These are phyloP conservation scores for Ascochyta fabae DNA, from an alignment of 2,329 filamentous ascomycete genomes.

Conservation along the genomic window DNA sequence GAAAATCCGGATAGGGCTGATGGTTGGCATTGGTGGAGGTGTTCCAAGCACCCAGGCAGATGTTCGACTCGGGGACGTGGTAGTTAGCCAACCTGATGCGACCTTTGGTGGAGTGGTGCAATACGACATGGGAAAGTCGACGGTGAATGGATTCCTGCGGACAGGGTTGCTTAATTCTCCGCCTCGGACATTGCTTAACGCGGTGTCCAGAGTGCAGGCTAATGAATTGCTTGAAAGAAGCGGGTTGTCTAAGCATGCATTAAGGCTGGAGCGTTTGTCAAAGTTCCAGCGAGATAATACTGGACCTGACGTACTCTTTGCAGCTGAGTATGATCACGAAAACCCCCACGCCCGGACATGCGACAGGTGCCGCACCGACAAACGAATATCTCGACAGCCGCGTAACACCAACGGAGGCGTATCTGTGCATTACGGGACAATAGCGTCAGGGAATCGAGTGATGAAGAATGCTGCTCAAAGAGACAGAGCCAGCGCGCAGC, in stretches of 20 bases:
- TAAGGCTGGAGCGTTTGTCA: background rate
- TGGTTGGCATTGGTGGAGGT: conserved; percentile 54
- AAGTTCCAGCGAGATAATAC: background rate
- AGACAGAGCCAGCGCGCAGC: conserved; percentile 16
- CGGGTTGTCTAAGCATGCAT: background rate
- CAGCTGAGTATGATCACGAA: conserved; percentile 1
- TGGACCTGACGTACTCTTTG: conserved; percentile 3
- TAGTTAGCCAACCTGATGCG: conserved; percentile 24
- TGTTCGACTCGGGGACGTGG: conserved; percentile 36
- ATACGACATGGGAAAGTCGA: conserved; percentile 26
- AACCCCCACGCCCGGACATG: too few species aligned
- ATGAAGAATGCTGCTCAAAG: conserved; percentile 14
- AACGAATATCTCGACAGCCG: too few species aligned
- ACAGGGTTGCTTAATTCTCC: conserved; percentile 16
- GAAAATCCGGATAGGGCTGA: conserved; percentile 47
- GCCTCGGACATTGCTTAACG: conserved; percentile 18
- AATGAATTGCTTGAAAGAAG: background rate
- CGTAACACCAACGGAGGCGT: background rate
- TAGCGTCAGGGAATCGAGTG: conserved; percentile 14
- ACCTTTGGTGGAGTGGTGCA: conserved; percentile 24
- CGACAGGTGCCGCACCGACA: too few species aligned
- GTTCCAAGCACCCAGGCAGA: conserved; percentile 27
- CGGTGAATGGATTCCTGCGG: conserved; percentile 11
- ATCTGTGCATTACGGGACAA: conserved; percentile 15
- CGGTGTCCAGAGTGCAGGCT: conserved; percentile 9